phyloP scores from a whole-genome alignment of 345 rosid genomes.

The Eutrema japonicum region DNA sequence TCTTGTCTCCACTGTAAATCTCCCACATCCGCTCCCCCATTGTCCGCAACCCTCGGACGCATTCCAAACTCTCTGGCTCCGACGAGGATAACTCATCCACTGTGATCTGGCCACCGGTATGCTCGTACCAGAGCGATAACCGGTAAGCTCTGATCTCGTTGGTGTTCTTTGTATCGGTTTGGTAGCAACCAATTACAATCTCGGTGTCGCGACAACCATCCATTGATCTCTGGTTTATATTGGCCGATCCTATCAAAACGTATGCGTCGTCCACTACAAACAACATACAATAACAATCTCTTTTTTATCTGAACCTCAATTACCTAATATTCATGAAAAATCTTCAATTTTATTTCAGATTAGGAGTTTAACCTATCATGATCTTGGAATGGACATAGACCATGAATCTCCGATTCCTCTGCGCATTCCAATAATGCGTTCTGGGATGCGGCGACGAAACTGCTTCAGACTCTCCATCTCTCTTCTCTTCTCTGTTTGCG shows the following conservation, averaged over 20 bases:
- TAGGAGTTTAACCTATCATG: slow-evolving; percentile 70
- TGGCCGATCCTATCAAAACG: slow-evolving; percentile 79
- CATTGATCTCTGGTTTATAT: slow-evolving; percentile 89
- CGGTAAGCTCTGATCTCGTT: slow-evolving; percentile 57
- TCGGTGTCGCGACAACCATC: slow-evolving; percentile 88
- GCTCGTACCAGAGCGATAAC: slow-evolving; percentile 80
- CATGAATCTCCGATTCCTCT: slow-evolving; percentile 83
- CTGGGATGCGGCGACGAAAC: slow-evolving; percentile 57
- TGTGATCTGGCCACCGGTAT: slow-evolving; percentile 54
- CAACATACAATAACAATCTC: slow-evolving; percentile 4
- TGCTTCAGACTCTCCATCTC: slow-evolving; percentile 57
- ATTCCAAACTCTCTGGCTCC: slow-evolving; percentile 66
- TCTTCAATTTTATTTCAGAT: slow-evolving; percentile 15
- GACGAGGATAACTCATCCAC: slow-evolving; percentile 40
- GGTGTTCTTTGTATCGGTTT: slow-evolving; percentile 36
- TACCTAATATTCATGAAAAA: neutral
- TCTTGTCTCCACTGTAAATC: slow-evolving; percentile 63
- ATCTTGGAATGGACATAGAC: slow-evolving; percentile 92
- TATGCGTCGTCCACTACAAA: slow-evolving; percentile 71
- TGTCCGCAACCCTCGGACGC: slow-evolving; percentile 54
- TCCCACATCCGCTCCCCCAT: slow-evolving; percentile 77
- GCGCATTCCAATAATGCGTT: slow-evolving; percentile 82
- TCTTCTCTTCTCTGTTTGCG: slow-evolving; percentile 79
- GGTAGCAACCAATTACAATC: slow-evolving; percentile 81
- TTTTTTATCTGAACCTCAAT: neutral